Percentiles rank a stretch among this genome's conserved stretches.
phyloP scores from a whole-genome alignment of 1,284 basidiomycete genomes.

The Puccinia coronata region DNA sequence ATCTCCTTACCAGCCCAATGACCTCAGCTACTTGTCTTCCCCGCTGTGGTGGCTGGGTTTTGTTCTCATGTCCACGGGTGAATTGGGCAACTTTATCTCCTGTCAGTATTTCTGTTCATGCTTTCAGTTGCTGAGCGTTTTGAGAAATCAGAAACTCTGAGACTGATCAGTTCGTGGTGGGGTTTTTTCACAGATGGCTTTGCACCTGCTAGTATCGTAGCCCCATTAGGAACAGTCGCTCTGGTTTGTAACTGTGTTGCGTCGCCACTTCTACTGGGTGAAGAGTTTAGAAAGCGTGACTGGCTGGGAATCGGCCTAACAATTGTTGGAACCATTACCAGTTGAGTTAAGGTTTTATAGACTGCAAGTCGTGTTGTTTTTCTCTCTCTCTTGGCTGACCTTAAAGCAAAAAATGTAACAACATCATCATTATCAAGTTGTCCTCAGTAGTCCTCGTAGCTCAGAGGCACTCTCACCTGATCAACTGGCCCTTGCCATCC shows the following conservation, averaged over 20 bases:
- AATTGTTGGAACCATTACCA: slow-evolving; percentile 56
- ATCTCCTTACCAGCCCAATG: slow-evolving; percentile 7
- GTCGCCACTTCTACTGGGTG: slow-evolving; percentile 74
- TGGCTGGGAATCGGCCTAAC: slow-evolving; percentile 68
- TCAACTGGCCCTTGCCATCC: slow-evolving; percentile 54
- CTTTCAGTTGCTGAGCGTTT: too few relatives aligned
- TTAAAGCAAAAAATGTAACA: too few relatives aligned
- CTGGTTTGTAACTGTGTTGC: slow-evolving; percentile 93
- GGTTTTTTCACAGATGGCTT: slow-evolving; percentile 71
- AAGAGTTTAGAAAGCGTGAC: slow-evolving; percentile 66
- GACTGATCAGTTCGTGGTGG: too few relatives aligned
- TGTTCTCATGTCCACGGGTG: slow-evolving; percentile 83
- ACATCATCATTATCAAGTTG: neutral
- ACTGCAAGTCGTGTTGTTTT: slow-evolving; percentile 68
- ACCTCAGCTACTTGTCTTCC: slow-evolving; percentile 59
- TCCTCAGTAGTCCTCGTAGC: slow-evolving; percentile 38
- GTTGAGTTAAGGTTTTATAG: slow-evolving; percentile 5
- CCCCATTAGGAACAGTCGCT: slow-evolving; percentile 74
- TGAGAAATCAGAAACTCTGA: too few relatives aligned
- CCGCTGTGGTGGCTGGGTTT: slow-evolving; percentile 93
- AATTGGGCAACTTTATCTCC: slow-evolving; percentile 85
- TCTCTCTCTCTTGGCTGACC: slow-evolving; percentile 55
- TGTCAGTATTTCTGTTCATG: slow-evolving; percentile 58
- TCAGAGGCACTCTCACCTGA: slow-evolving; percentile 52
- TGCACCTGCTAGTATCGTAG: slow-evolving; percentile 89